phyloP scores from a whole-genome alignment of 352 stramenopile genomes.

The Phytophthora fragariae region DNA sequence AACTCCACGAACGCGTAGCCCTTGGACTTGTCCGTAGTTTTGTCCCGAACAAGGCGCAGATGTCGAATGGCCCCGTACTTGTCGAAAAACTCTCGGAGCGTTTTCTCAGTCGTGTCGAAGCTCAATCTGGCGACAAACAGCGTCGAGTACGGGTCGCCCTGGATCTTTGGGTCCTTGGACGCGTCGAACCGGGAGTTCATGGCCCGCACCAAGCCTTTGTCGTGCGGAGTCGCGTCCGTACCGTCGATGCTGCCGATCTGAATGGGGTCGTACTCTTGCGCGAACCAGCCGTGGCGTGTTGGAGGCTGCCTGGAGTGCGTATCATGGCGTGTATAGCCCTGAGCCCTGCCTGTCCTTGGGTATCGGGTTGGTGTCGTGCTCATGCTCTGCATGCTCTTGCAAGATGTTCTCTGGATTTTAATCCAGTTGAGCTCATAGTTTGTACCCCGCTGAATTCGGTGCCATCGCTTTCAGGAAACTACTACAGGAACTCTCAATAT shows the following conservation, averaged over 20 bases:
- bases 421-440: too few relatives aligned
- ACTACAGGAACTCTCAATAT: too few relatives aligned
- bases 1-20: slow-evolving; percentile 88
- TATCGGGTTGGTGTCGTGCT: too few relatives aligned
- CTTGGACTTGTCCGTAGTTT: slow-evolving; percentile 66
- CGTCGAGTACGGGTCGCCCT: slow-evolving; percentile 66
- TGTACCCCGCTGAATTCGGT: too few relatives aligned
- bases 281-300: slow-evolving; percentile 58
- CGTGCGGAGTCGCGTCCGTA: slow-evolving; percentile 63
- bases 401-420: too few relatives aligned
- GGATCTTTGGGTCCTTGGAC: slow-evolving; percentile 65
- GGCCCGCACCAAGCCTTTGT: slow-evolving; percentile 69
- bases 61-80: slow-evolving; percentile 53
- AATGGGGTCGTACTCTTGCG: slow-evolving; percentile 70
- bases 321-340: not conserved
- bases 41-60: slow-evolving; percentile 75
- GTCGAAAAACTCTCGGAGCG: slow-evolving; percentile 52
- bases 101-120: slow-evolving; percentile 64
- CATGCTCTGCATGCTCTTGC: too few relatives aligned
- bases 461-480: too few relatives aligned
- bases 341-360: not conserved
- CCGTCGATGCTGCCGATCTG: slow-evolving; percentile 79
- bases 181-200: slow-evolving; percentile 60
- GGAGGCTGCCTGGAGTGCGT: not conserved
- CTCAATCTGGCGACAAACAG: slow-evolving; percentile 77